phyloP scores from a whole-genome alignment of 192 early-diverging fungal genomes.

The Pecoramyces ruminantium region DNA sequence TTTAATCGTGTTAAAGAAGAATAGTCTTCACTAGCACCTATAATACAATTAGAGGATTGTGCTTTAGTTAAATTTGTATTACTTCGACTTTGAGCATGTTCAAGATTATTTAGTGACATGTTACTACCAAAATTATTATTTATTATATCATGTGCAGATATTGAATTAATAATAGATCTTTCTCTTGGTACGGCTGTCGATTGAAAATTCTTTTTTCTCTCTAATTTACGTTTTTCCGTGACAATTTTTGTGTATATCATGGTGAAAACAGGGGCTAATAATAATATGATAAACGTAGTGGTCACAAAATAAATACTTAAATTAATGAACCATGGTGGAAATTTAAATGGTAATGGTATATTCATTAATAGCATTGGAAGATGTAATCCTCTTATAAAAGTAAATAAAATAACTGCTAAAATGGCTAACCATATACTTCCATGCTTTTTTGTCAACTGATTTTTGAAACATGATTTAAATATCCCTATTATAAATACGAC shows the following conservation, averaged over 20 bases:
- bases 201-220: not conserved
- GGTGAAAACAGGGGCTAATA: not conserved
- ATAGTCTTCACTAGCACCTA: not conserved
- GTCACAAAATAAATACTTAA: not conserved
- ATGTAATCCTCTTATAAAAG: not conserved
- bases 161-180: not conserved
- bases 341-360: not conserved
- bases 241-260: not conserved
- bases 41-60: no score
- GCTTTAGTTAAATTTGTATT: not conserved
- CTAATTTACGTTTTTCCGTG: not conserved
- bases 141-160: not conserved
- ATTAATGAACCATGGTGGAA: not conserved
- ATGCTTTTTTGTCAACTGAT: not conserved
- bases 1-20: not conserved
- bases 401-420: not conserved
- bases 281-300: not conserved
- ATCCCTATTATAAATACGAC: not conserved
- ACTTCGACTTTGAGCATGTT: not conserved
- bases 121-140: not conserved
- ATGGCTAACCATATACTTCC: not conserved
- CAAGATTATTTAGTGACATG: not conserved
- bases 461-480: not conserved
- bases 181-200: not conserved
- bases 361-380: not conserved